phyloP scores from a whole-genome alignment of 805 yeast genomes.

The Sugiyamaella marilandica region DNA sequence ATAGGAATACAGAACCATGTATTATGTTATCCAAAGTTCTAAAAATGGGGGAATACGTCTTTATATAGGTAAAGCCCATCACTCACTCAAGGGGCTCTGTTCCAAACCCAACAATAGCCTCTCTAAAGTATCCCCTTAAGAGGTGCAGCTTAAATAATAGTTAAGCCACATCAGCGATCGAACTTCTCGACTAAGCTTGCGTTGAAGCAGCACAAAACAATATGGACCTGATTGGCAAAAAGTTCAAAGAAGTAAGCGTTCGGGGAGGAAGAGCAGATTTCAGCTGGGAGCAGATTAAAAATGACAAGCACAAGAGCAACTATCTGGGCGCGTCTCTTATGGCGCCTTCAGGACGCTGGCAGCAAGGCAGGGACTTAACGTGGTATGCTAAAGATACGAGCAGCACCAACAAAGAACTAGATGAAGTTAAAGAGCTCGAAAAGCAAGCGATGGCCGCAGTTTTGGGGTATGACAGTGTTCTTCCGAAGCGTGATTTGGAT shows the following conservation, averaged over 20 bases:
- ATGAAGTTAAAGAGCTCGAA: conserved; percentile 8
- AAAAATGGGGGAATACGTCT: too few species aligned
- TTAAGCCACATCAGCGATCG: too few species aligned
- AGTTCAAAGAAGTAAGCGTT: conserved; percentile 7
- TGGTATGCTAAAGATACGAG: conserved; percentile 26
- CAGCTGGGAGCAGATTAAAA: conserved; percentile 27
- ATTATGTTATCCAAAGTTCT: too few species aligned
- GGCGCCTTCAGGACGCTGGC: conserved; percentile 28
- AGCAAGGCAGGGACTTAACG: conserved; percentile 18
- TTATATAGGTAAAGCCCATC: too few species aligned
- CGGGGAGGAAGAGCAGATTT: conserved; percentile 17
- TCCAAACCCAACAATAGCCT: too few species aligned
- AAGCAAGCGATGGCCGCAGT: conserved; percentile 9
- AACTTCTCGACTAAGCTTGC: too few species aligned
- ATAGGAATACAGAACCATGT: too few species aligned
- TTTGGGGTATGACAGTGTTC: conserved; percentile 5
- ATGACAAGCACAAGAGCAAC: conserved; percentile 24
- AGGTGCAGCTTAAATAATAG: too few species aligned
- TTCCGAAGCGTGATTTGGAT: too few species aligned
- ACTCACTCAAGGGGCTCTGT: too few species aligned
- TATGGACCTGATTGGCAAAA: conserved; percentile 12
- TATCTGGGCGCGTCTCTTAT: conserved; percentile 28
- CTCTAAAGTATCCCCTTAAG: too few species aligned
- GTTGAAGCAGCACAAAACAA: too few species aligned
- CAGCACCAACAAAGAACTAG: background rate